Conservation (phyloP, 163 green algal genomes). For the Scenedesmus sp. region DNA sequence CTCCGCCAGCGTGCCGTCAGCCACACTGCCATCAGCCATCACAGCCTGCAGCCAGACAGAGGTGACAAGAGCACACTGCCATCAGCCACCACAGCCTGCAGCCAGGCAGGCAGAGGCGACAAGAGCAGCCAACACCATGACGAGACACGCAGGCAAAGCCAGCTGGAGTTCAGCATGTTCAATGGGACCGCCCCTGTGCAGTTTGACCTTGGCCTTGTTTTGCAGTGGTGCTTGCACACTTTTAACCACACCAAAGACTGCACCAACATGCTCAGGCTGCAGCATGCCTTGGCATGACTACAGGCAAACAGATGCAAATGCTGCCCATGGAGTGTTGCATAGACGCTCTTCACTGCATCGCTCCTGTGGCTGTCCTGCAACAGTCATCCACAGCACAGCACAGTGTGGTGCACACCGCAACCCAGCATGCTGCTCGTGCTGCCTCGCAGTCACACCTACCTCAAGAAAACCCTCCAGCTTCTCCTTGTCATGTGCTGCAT, state of each 20-base stretch:
- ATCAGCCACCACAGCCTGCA: slow-evolving; percentile 60
- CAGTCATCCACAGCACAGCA: neutral
- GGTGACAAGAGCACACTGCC: slow-evolving; percentile 75
- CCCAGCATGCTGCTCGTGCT: too few relatives aligned
- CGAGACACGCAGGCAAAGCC: neutral
- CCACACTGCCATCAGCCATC: slow-evolving; percentile 61
- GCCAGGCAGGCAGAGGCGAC: neutral
- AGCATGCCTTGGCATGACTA: too few relatives aligned
- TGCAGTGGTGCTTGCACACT: too few relatives aligned
- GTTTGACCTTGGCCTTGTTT: too few relatives aligned
- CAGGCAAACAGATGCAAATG: too few relatives aligned
- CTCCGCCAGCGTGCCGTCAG: slow-evolving; percentile 80
- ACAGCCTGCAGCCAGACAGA: slow-evolving; percentile 65
- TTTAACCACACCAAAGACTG: too few relatives aligned
- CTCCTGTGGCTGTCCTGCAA: too few relatives aligned
- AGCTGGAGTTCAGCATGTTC: too few relatives aligned
- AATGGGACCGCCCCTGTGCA: too few relatives aligned
- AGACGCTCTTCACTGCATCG: too few relatives aligned
- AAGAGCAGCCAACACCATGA: neutral
- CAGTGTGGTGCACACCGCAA: too few relatives aligned
- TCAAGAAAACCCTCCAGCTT: slow-evolving; percentile 93
- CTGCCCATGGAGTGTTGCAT: too few relatives aligned
- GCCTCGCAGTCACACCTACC: slow-evolving; percentile 48
- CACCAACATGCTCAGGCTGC: neutral
- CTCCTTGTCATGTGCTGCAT: slow-evolving; percentile 82